Evolutionary conservation across 805 yeast genomes (phyloP), one percentile per base, ranked within the genome.

Genomic region (Vanderwaltozyma yarrowii): DNA sequence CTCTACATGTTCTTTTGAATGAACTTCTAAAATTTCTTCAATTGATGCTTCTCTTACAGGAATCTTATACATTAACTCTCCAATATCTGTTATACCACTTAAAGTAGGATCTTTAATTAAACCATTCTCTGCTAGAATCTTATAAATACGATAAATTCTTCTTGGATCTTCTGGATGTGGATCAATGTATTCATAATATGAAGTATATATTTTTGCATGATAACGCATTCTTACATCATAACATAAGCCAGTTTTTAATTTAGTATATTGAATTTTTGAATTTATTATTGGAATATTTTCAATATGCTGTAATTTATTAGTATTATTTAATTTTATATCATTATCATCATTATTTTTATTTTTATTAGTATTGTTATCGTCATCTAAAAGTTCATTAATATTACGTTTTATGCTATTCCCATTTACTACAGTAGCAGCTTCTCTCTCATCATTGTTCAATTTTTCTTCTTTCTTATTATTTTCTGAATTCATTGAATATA

Each of bases 131-230:
- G 95, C 96, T 32, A 92, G 70, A 30, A 83, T 81, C 62, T 89
- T 86, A 65, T 92, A 92, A 33, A 92, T 84, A 40, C 97, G 73
- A 61, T 88, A 92, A 29, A 89, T 89, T 48, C 98, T 76, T 44
- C 97, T 72, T 8, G 98, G 98, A 55, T 92, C 98, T 60, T 92
- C 98, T 4, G 98, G 98, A 57, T 92, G 98, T 2, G 97, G 98
- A 56, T 92, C 97, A 36, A 88, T 85, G 61, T 89, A 89, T 59
- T 89, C 96, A 50, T 75, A 83, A 49, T 89, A 85, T 2, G 92
- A 81, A 3, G 95, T 85, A 64, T 83, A 88, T 38, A 92, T 79
- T 56, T 87, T 85, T 29, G 96, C 95, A 58, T 92, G 98, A 60
- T 88, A 92, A 44, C 98, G 71, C 97, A 92, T 92, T 45, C 96